Conservation (phyloP, 2,329 filamentous ascomycete genomes). For the Furcasterigmium sp. region DNA sequence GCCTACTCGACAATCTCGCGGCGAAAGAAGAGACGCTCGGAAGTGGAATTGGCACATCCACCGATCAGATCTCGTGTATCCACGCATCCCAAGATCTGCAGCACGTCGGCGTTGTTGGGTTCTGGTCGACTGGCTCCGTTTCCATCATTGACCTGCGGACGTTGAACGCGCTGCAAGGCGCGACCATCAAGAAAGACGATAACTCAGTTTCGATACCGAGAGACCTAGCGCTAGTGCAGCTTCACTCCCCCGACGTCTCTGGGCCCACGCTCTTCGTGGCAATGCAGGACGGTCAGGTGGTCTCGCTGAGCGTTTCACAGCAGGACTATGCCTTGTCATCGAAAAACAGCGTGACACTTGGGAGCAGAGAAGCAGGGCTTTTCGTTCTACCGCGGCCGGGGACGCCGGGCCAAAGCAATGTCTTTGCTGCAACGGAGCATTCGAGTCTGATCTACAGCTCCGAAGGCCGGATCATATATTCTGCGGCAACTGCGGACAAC, state of each 20-base stretch:
- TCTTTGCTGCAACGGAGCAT: slow-evolving; percentile 92
- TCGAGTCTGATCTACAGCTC: slow-evolving; percentile 88
- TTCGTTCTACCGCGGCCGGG: slow-evolving; percentile 62
- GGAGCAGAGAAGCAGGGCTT: slow-evolving; percentile 78
- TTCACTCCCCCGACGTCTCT: slow-evolving; percentile 55
- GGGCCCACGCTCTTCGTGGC: slow-evolving; percentile 79
- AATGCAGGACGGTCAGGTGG: slow-evolving; percentile 86
- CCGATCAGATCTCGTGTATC: slow-evolving; percentile 79
- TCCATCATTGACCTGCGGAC: slow-evolving; percentile 66
- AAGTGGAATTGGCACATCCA: slow-evolving; percentile 28
- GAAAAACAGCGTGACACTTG: slow-evolving; percentile 77
- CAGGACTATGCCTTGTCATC: slow-evolving; percentile 59
- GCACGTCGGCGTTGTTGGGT: slow-evolving; percentile 72
- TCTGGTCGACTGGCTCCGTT: slow-evolving; percentile 79
- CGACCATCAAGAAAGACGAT: slow-evolving; percentile 51
- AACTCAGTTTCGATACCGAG: slow-evolving; percentile 76
- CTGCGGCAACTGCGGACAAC: slow-evolving; percentile 85
- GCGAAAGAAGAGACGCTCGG: slow-evolving; percentile 56
- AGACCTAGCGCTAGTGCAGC: slow-evolving; percentile 72
- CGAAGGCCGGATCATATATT: slow-evolving; percentile 85
- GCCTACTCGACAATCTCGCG: slow-evolving; percentile 51
- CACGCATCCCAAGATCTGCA: slow-evolving; percentile 62
- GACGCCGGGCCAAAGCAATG: slow-evolving; percentile 62
- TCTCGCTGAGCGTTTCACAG: slow-evolving; percentile 71
- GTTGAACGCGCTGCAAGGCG: slow-evolving; percentile 60